Percentiles rank a stretch among this genome's conserved stretches.
phyloP scores from a whole-genome alignment of 129 eudicot species.

The Flaveria sonorensis region DNA sequence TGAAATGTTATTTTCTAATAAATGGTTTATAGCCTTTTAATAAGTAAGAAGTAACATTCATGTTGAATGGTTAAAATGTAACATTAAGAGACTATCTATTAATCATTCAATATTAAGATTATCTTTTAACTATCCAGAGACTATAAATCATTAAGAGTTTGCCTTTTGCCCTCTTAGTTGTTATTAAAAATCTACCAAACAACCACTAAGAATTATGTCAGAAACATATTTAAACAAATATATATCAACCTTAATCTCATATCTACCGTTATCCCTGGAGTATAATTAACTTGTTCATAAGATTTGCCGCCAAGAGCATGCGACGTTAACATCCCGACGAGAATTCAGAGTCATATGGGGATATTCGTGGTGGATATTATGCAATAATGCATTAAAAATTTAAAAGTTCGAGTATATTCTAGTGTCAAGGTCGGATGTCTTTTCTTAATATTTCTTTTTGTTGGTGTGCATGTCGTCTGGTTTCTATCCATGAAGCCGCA shows the following conservation, averaged over 20 bases:
- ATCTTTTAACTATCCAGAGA: no score
- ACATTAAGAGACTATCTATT: no score
- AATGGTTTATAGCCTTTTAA: no score
- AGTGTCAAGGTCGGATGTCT: constrained; percentile 24
- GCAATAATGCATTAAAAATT: neutral
- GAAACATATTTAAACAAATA: neutral
- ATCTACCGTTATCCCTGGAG: neutral
- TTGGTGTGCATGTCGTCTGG: constrained; percentile 18
- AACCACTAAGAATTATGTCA: neutral
- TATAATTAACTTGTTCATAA: neutral
- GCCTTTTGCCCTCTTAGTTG: no score
- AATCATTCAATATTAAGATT: no score
- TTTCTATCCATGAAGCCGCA: neutral
- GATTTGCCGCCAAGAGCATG: constrained; percentile 29
- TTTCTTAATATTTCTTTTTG: constrained; percentile 16
- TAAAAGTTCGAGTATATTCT: constrained; percentile 22
- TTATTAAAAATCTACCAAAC: no score
- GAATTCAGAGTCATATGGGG: constrained; percentile 17
- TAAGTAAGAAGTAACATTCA: no score
- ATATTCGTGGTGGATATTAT: constrained; percentile 41
- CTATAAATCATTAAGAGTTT: no score
- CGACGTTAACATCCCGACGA: constrained; percentile 32
- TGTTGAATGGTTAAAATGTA: no score
- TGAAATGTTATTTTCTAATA: no score
- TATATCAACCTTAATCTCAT: neutral